Evolutionary conservation across 192 early-diverging fungal species (phyloP).

Genomic region (Backusella macrospora): DNA sequence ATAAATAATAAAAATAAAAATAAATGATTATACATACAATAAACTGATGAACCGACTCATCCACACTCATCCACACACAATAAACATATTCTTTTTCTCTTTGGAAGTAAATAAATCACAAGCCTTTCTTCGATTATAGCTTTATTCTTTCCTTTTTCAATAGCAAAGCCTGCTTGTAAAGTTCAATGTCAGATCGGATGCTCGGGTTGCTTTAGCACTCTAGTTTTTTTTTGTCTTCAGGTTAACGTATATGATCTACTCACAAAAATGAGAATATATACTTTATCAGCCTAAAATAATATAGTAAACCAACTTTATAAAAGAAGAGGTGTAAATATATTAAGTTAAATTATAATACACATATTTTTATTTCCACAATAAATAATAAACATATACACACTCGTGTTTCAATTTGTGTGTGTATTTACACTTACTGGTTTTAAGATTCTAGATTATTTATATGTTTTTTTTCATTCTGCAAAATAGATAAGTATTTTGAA

Average conservation of each 20-base stretch:
- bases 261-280: neutral
- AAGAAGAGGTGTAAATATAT: too few relatives aligned
- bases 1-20: conserved; percentile 15
- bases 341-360: too few relatives aligned
- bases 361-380: too few relatives aligned
- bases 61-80: neutral
- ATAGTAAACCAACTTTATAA: neutral
- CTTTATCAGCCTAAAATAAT: neutral
- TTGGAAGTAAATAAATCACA: neutral
- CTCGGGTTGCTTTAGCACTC: neutral
- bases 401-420: too few relatives aligned
- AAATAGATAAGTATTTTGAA: neutral
- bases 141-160: conserved; percentile 7
- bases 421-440: too few relatives aligned
- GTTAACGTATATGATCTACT: neutral
- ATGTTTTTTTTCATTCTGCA: too few relatives aligned
- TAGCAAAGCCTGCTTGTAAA: neutral
- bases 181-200: conserved; percentile 12
- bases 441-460: too few relatives aligned
- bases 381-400: too few relatives aligned
- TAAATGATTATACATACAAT: neutral
- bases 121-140: neutral
- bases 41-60: neutral
- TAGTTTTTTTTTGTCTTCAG: neutral
- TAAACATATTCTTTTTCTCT: conserved; percentile 2